Percentiles rank a stretch among this genome's conserved stretches.
Conservation (phyloP, 2,329 filamentous ascomycete species). For the Mycosphaerella arachidis region DNA sequence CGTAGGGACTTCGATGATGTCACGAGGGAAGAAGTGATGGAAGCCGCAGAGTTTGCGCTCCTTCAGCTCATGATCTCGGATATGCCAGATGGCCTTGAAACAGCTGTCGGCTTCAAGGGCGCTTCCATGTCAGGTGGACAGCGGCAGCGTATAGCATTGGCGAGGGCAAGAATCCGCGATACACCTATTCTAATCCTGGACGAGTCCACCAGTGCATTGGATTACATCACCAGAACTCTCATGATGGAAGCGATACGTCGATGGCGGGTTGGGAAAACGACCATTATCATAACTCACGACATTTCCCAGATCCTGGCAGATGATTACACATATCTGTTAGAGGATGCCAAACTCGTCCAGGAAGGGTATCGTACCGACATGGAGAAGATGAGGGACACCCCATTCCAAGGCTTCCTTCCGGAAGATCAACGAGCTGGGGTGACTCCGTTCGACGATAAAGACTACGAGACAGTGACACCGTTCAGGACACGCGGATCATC, state of each 20-base stretch:
- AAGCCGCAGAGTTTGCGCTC: constrained; percentile 62
- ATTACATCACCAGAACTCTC: constrained; percentile 62
- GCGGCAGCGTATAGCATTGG: constrained; percentile 74
- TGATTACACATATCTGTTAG: constrained; percentile 78
- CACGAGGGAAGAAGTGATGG: constrained; percentile 52
- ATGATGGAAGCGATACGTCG: constrained; percentile 70
- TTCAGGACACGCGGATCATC: constrained; percentile 14
- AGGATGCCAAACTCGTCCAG: constrained; percentile 63
- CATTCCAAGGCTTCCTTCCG: constrained; percentile 32
- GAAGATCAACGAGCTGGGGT: constrained; percentile 18
- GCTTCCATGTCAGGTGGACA: constrained; percentile 77
- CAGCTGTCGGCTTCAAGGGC: constrained; percentile 65
- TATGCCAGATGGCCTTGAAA: constrained; percentile 68
- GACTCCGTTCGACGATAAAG: constrained; percentile 18
- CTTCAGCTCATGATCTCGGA: constrained; percentile 62
- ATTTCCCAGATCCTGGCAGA: constrained; percentile 65
- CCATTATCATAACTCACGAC: constrained; percentile 90
- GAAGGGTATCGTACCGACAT: constrained; percentile 61
- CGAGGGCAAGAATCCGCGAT: constrained; percentile 71
- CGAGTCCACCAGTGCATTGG: constrained; percentile 81
- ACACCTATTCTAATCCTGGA: constrained; percentile 80
- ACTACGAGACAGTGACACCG: constrained; percentile 2
- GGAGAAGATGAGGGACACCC: constrained; percentile 32
- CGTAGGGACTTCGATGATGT: constrained; percentile 47
- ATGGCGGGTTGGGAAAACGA: constrained; percentile 79